Evolutionary conservation across 352 stramenopile species (phyloP), one percentile per base, ranked within the genome.

Genomic region (Phytophthora pistaciae): DNA sequence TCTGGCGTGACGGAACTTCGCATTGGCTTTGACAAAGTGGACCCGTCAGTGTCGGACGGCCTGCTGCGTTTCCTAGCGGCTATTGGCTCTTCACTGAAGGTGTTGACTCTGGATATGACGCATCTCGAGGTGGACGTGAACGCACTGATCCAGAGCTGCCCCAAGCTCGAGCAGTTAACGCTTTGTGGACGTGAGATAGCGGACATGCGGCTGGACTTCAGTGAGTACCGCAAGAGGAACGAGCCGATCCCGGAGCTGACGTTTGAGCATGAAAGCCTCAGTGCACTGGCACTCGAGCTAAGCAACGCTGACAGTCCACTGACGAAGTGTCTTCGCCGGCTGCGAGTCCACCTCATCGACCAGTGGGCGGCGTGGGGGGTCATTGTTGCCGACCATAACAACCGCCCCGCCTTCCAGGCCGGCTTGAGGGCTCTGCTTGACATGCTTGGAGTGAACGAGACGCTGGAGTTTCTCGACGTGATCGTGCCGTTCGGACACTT

Each of bases 391-490:
- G 44, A 65, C 21, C 10, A 23, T 21, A 60, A 57, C 29, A 59
- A 70, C 44, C 63, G 55, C 3, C 64, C 64, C 21, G 56, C 56
- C n/a, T 71, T 71, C 16, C 56, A 65, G 56, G 54, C 53, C 48
- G 53, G 54, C 6, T 29, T 70, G 9, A 53, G 55, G 2, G 44
- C 46, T 0, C 67, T 70, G 29, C 55, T 70, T 1, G 23, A 66
- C 1, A 74, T 74, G 67, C 27, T 74, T 3, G 36, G 50, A 27
- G 29, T 31, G 1, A 74, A 74, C 40, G 23, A 49, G 13, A 48
- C 44, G 9, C 38, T 74, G 25, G 54, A 70, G 31, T 74, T 70
- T 54, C 44, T 74, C 3, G 67, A 74, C 48, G 25, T 74, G 3
- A 27, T 74, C 3, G 27, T 66, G 5, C 61, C 60, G 16, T 56